Base-by-base conservation (phyloP, 2,329 filamentous ascomycete species). In the Coleophoma crateriformis region DNA sequence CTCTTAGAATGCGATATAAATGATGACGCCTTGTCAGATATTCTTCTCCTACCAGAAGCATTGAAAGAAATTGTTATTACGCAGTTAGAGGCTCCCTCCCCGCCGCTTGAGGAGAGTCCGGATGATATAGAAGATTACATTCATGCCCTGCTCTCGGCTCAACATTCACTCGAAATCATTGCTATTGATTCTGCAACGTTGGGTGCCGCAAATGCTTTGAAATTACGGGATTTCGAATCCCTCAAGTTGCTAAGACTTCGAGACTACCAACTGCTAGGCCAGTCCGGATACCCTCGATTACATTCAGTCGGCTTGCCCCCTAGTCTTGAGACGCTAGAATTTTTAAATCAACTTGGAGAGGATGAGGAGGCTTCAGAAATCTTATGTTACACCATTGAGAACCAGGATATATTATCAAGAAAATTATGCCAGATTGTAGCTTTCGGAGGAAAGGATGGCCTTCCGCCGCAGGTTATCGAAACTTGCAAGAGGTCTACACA, bases 1-100 rank as follows among this genome's bases (percentile, higher is more conserved):
- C 64, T 77, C 22, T 66, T 77, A 49, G 72, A 77, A 57, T 77
- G 74, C 62, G 74, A 77, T 55, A 73, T 77, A 50, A 75, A 72
- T 54, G 74, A 71, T 48, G 69, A 71, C 47, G 68, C 66, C 1
- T 64, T 71, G 7, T 60, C 64, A 15, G 69, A 71, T 49, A 60
- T 71, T 32, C 64, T 71, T 39, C 67, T 73, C 52, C 71, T 74
- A 32, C 74, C 74, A 3, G 67, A 70, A 55, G 70, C 61, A 1
- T 58, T 77, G 15, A 63, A 68, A 20, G 72, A 75, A 50, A 74
- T 77, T 46, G 69, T 74, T 53, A 71, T 77, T 64, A 75, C 70
- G 0, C 73, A 76, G 46, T 56, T 64, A 8, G 60, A 65, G 14
- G 63, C 69, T 7, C 71, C 71, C 0, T 50, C 33, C 0, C 71